Conservation (phyloP, 106 monocot species). For the Posidonia australis region DNA sequence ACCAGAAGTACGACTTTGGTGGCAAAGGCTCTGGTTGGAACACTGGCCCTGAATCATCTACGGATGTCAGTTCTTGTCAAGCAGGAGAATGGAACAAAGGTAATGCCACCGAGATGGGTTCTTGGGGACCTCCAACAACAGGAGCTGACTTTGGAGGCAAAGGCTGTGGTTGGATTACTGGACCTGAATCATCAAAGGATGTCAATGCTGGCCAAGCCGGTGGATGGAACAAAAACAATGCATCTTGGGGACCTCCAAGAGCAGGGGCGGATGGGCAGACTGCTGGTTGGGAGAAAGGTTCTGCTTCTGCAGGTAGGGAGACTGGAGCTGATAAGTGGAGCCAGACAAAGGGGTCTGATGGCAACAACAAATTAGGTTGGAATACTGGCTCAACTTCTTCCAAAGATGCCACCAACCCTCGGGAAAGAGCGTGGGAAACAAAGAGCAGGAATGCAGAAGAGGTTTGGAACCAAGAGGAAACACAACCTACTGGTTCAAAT, state of each 20-base stretch:
- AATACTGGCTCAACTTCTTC: background rate
- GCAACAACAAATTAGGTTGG: background rate
- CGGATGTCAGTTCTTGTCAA: no score
- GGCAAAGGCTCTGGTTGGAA: no score
- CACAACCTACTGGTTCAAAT: no score
- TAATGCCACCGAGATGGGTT: background rate
- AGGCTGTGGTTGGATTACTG: no score
- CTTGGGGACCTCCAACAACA: no score
- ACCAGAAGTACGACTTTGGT: no score
- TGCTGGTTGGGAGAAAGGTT: background rate
- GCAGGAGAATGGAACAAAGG: background rate
- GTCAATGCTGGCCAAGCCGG: background rate
- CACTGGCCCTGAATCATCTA: no score
- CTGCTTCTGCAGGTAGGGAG: background rate
- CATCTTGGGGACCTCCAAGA: conserved; percentile 1
- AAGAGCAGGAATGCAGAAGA: no score
- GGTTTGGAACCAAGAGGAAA: no score
- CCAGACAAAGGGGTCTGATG: background rate
- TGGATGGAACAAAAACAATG: background rate
- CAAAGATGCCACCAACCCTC: background rate
- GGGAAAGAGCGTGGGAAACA: background rate
- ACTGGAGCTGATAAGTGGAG: background rate
- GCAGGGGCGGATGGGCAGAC: background rate
- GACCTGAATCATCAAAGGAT: no score
- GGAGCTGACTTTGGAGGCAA: no score